Evolutionary conservation across 176 grass and related monocot genomes (phyloP).

Genomic region (Rhynchospora tenuis): DNA sequence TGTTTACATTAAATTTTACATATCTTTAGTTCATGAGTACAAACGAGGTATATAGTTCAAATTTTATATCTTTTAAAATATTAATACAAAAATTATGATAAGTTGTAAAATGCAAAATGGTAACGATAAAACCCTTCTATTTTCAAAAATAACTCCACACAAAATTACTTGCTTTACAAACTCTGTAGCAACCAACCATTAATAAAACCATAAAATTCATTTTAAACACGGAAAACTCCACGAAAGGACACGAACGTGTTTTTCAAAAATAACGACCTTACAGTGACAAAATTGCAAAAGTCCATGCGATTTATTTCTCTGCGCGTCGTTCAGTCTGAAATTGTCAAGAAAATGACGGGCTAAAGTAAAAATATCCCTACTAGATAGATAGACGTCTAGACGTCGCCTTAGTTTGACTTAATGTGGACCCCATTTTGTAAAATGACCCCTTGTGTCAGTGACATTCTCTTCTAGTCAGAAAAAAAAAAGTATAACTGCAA

Average conservation of each 20-base stretch:
- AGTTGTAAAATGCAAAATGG: neutral
- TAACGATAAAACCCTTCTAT: neutral
- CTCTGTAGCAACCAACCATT: neutral
- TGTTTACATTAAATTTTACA: too few relatives aligned
- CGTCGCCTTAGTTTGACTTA: neutral
- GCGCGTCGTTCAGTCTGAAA: neutral
- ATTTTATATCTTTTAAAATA: too few relatives aligned
- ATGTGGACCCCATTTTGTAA: neutral
- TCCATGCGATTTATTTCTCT: neutral
- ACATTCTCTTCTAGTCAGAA: neutral
- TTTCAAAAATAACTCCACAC: neutral
- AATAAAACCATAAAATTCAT: neutral
- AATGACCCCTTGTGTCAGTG: neutral
- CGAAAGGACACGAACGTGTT: neutral
- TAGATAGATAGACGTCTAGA: too few relatives aligned
- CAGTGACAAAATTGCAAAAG: neutral
- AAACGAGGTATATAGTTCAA: too few relatives aligned
- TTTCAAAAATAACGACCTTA: neutral
- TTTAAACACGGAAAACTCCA: neutral
- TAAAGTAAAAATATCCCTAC: neutral
- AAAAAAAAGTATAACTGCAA: neutral
- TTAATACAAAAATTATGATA: neutral
- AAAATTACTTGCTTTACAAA: neutral
- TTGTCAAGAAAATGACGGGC: neutral
- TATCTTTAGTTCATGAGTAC: too few relatives aligned